phyloP scores from a whole-genome alignment of 2,329 filamentous ascomycete species.

The Penicillium sp. region DNA sequence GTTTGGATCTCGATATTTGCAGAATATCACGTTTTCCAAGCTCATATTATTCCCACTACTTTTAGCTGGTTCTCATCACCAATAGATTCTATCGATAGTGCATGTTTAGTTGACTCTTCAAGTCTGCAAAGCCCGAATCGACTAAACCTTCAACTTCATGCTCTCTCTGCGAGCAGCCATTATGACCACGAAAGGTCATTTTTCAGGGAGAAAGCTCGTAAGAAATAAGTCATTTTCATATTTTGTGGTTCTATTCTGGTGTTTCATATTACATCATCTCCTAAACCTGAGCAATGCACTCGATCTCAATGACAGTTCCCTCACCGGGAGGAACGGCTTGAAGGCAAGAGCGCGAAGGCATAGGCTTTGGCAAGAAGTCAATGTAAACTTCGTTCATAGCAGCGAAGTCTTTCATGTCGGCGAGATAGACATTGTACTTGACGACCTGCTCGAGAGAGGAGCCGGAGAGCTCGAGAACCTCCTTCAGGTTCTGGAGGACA shows the following conservation, averaged over 20 bases:
- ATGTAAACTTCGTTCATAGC: constrained; percentile 36
- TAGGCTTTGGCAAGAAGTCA: constrained; percentile 47
- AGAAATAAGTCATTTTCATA: neutral
- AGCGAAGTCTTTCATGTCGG: constrained; percentile 59
- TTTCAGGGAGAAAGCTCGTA: neutral
- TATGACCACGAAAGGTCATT: neutral
- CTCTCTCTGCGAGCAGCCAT: neutral
- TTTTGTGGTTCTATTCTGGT: neutral
- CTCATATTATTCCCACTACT: too few species aligned
- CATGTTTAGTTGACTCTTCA: neutral
- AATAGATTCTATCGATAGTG: too few species aligned
- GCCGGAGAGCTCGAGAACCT: constrained; percentile 52
- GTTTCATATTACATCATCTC: neutral
- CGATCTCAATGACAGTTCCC: constrained; percentile 51
- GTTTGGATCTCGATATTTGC: too few species aligned
- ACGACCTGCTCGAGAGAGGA: constrained; percentile 62
- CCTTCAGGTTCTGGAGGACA: constrained; percentile 55
- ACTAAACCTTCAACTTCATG: neutral
- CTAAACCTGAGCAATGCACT: constrained; percentile 49
- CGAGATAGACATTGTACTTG: constrained; percentile 67
- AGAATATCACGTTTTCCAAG: too few species aligned
- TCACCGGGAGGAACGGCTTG: constrained; percentile 46
- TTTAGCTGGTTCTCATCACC: too few species aligned
- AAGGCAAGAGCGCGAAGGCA: constrained; percentile 49
- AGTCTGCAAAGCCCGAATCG: neutral